Percentiles rank a stretch among this genome's conserved stretches.
These are phyloP conservation scores for Aspergillus melleus DNA, from an alignment of 2,329 filamentous ascomycete genomes.

Conservation along the genomic window DNA sequence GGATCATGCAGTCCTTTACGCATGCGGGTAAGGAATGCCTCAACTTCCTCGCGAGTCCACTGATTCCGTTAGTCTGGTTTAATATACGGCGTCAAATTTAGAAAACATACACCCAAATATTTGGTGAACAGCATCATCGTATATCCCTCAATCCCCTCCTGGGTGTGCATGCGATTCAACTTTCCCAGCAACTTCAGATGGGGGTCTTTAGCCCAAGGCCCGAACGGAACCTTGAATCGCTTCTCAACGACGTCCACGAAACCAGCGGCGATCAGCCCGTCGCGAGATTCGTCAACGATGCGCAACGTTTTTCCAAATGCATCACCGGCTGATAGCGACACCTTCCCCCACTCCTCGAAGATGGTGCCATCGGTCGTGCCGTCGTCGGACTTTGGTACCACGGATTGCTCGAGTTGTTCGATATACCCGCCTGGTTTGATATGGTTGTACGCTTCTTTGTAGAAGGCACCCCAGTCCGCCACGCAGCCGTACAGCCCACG, in stretches of 20 bases:
- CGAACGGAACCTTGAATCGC: not conserved
- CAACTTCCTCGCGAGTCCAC: slow-evolving; percentile 4
- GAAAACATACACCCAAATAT: not conserved
- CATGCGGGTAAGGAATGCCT: slow-evolving; percentile 4
- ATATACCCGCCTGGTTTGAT: slow-evolving; percentile 34
- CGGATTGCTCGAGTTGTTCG: slow-evolving; percentile 37
- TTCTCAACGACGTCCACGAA: slow-evolving; percentile 24
- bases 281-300: slow-evolving; percentile 20
- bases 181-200: not conserved
- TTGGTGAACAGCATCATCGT: slow-evolving; percentile 1
- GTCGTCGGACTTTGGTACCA: slow-evolving; percentile 20
- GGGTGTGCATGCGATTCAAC: not conserved
- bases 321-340: slow-evolving; percentile 10
- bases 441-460: slow-evolving; percentile 4
- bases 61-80: not conserved
- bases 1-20: slow-evolving; percentile 1
- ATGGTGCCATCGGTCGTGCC: slow-evolving; percentile 11
- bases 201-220: not conserved
- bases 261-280: slow-evolving; percentile 19
- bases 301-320: slow-evolving; percentile 29
- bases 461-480: slow-evolving; percentile 48
- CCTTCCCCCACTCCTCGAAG: slow-evolving; percentile 10
- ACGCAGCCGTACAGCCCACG: slow-evolving; percentile 49
- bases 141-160: not conserved
- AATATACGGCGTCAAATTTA: too few species aligned